phyloP scores from a whole-genome alignment of 2,329 filamentous ascomycete genomes.

The Sclerotinia spermophila region DNA sequence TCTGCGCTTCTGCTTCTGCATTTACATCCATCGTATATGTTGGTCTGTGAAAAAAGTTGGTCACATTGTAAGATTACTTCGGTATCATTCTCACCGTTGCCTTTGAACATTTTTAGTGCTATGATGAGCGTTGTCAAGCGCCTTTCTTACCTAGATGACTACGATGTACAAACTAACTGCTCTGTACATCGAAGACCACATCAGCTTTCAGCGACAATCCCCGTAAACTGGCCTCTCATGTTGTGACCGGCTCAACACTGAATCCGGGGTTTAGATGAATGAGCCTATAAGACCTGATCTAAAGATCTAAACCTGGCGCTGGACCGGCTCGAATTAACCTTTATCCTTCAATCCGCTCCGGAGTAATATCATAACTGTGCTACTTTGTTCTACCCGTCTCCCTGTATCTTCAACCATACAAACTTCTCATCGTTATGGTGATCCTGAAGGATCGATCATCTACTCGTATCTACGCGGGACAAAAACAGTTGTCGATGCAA shows the following conservation, averaged over 20 bases:
- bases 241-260: not conserved
- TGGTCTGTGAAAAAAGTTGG: not conserved
- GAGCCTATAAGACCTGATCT: not conserved
- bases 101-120: not conserved
- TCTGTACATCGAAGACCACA: not conserved
- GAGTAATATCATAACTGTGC: not conserved
- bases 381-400: not conserved
- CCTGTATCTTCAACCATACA: constrained; percentile 14
- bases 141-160: not conserved
- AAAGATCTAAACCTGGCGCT: not conserved
- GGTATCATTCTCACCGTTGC: not conserved
- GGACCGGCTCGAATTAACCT: not conserved
- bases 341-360: not conserved
- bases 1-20: constrained; percentile 23
- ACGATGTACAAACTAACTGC: not conserved
- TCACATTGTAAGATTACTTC: constrained; percentile 1
- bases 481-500: not conserved
- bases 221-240: constrained; percentile 15
- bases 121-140: constrained; percentile 3
- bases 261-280: constrained; percentile 11
- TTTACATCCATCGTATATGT: constrained; percentile 1
- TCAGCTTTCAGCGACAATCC: constrained; percentile 2
- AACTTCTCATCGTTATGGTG: not conserved
- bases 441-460: constrained; percentile 3
- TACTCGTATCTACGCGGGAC: not conserved